Base-by-base conservation (phyloP, 2,329 filamentous ascomycete species). In the Coniochaeta pulveracea region DNA sequence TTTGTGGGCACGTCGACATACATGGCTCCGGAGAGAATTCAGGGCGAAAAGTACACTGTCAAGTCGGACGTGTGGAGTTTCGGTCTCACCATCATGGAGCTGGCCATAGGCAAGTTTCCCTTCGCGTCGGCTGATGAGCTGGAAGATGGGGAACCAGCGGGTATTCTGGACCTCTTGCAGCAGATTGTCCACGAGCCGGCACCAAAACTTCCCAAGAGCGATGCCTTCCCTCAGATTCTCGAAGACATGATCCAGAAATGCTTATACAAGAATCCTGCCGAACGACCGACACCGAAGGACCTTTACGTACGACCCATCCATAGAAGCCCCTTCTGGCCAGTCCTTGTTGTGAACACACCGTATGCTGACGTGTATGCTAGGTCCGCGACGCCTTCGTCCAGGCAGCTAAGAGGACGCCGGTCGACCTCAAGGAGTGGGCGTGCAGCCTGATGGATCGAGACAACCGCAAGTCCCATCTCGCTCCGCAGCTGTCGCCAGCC, bases 61-160 rank as follows among this genome's bases (percentile, higher is more conserved):
- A 95, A 95, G 58, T 95, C 88, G 10, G 91, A 98, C 55, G 91
- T 98, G 4, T 98, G 91, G 91, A 95, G 88, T 70, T 93, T 95
- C 41, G 91, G 91, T 19, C 65, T 98, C 44, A 81, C 80, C 1
- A 77, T 98, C 41, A 96, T 98, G 88, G 91, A 98, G 58, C 63
- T 98, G 45, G 91, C 91, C 21, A 95, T 98, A 51, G 91, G 91
- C 43, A 88, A 93, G 50, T 98, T 98, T 50, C 91, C 91, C 1
- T 98, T 98, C 54, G 80, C 82, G 43, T 69, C 78, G 10, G 85
- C 76, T 47, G 76, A 80, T 48, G 72, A 77, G 43, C 58, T 77
- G 16, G 76, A 70, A 37, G 81, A 89, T 43, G 79, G 80, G 33
- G 85, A 82, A 3, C 91, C 91, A 2, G 88, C 93, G 51, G 91